Evolutionary conservation across 345 rosid genomes (phyloP), one percentile per base, ranked within the genome.

Genomic region (Eucalyptus sp.): DNA sequence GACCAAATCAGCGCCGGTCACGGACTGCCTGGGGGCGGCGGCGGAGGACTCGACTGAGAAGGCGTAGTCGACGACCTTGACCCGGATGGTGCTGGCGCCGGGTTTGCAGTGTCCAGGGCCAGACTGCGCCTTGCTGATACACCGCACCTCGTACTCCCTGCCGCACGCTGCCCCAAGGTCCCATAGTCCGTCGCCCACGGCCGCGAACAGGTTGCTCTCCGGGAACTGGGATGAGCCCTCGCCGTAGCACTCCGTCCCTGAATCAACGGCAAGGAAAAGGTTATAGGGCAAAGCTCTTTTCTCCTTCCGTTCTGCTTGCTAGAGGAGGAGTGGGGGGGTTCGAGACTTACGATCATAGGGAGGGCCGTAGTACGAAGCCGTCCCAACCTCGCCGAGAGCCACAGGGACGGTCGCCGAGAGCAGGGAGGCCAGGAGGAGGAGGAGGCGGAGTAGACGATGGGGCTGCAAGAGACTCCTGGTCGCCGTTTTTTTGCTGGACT

Each of bases 111-210:
- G 13, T 11, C 64, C 64, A 25, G 92, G 89, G 13, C 90, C 89
- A 1, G 91, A 81, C 56, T 15, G 85, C 16, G 91, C 29, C 1
- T 96, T 93, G 62, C 95, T 95, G 29, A 94, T 92, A 86, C 97
- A 95, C 79, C 95, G 86, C 37, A 94, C 95, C 91, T 90, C 43
- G 88, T 95, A 95, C 83, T 92, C 93, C 86, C 96, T 91, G 41
- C 97, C 95, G 51, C 97, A 95, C 1, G 95, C 90, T 5, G 95
- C 95, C 25, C 95, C 94, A 41, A 94, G 92, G 90, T 95, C 96
- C 97, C 97, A 95, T 60, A 94, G 86, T 48, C 93, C 94, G 5
- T 94, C 96, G 13, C 95, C 97, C 2, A 94, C 97, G n/a, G 97
- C 94, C 25, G 92, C 96, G 18, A 95, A 94, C 88, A 95, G n/a